Percentiles rank a stretch among this genome's conserved stretches.
Evolutionary conservation across 768 basidiomycete genomes (phyloP).

Genomic region (Pholiota conissans): DNA sequence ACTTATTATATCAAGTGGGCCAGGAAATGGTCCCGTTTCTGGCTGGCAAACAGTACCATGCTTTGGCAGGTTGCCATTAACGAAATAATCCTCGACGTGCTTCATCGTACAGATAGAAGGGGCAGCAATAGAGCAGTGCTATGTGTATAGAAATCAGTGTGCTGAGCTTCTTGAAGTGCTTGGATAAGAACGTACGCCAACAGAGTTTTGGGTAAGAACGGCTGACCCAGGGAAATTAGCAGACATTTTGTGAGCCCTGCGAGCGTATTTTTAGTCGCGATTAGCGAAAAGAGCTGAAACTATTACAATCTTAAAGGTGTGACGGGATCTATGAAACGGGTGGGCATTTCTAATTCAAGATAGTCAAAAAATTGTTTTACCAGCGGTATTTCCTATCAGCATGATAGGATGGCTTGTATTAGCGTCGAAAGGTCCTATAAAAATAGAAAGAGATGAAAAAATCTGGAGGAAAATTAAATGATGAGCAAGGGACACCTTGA

Average conservation of each 20-base stretch:
- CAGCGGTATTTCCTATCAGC: conserved; percentile 7
- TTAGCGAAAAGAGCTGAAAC: neutral
- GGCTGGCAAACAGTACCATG: conserved; percentile 40
- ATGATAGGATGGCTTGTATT: conserved; percentile 7
- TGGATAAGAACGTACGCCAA: conserved; percentile 30
- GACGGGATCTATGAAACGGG: conserved; percentile 1
- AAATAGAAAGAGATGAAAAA: too few species aligned
- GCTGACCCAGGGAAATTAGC: conserved; percentile 33
- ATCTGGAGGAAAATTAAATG: too few species aligned
- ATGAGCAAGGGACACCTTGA: neutral
- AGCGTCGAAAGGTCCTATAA: conserved; percentile 1
- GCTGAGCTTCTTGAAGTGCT: neutral
- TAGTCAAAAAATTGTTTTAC: neutral
- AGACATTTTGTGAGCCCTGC: conserved; percentile 16
- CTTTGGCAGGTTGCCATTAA: conserved; percentile 38
- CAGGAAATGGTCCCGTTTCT: neutral
- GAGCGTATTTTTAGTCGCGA: neutral
- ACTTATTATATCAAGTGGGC: too few species aligned
- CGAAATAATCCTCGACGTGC: conserved; percentile 40
- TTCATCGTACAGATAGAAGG: conserved; percentile 34
- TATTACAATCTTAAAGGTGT: neutral
- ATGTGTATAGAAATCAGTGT: neutral
- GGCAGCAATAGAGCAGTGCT: conserved; percentile 36
- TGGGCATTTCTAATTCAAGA: neutral
- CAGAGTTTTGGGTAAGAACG: conserved; percentile 40